Evolutionary conservation across 345 rosid species (phyloP).

Genomic region (Melaleuca alternifolia): DNA sequence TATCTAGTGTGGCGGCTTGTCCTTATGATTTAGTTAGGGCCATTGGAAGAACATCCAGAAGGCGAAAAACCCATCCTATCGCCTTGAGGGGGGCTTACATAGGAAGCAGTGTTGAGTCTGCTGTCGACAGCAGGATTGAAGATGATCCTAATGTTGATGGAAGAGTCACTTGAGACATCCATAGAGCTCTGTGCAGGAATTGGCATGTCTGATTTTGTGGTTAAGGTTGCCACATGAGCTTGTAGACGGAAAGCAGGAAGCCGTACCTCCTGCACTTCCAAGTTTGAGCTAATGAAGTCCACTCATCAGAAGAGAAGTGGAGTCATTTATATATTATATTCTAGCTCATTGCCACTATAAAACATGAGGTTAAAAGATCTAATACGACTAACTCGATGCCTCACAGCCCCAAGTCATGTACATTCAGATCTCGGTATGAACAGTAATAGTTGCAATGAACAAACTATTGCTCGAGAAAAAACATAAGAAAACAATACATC

Average conservation of each 20-base stretch:
- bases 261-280: not conserved
- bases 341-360: not conserved
- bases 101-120: not conserved
- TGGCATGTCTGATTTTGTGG: not conserved
- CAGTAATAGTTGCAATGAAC: not conserved
- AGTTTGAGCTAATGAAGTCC: not conserved
- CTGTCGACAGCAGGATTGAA: not conserved
- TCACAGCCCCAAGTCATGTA: not conserved
- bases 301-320: not conserved
- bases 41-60: not conserved
- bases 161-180: not conserved
- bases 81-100: not conserved
- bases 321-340: not conserved
- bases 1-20: not conserved
- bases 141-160: not conserved
- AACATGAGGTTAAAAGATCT: not conserved
- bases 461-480: not conserved
- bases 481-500: not conserved
- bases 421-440: not conserved
- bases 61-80: not conserved
- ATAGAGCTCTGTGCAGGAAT: not conserved
- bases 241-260: not conserved
- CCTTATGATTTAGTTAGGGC: not conserved
- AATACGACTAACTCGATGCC: not conserved
- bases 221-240: not conserved